Base-by-base conservation (phyloP, 1,139 yeast species). In the Blastobotrys serpentis region DNA sequence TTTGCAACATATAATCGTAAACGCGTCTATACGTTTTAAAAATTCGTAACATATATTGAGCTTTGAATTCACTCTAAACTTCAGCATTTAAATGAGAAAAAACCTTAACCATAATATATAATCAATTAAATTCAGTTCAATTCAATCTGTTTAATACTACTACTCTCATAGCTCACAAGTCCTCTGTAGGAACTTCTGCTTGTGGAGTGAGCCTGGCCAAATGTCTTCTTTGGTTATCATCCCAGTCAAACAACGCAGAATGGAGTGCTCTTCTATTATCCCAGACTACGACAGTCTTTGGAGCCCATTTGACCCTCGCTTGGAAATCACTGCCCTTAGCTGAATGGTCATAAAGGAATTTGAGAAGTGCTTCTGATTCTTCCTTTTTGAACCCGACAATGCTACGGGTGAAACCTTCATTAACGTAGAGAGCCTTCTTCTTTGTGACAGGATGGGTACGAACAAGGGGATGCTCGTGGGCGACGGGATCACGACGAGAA, bases 181-280 rank as follows among this genome's bases (percentile, higher is more conserved):
- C 32, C 13, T 29, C 32, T 4, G 32, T 11, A 2, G 60, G 60
- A 22, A 49, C 43, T 49, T 65, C 68, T 18, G 69, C 68, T 48
- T 62, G 66, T 11, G 69, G 69, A 32, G 69, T 65, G 41, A 61
- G 48, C 42, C 69, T 50, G 50, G 61, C 64, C 26, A 64, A 63
- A 51, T 63, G 65, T 16, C 68, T 54, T 26, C 57, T 43, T 7
- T 48, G 48, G 8, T 51, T 56, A 16, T 48, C 50, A 11, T 50
- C 52, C 52, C 55, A 53, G 47, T 53, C 56, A 11, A 18, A 21
- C 8, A 42, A 5, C 19, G 44, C 44, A n/a, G 41, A 38, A 63
- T 84, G 89, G 39, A 75, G 67, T 26, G 79, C 78, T 58, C 82
- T 70, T 65, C 89, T 74, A 67, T 83, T 83, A 59, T 84, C 89